These are phyloP conservation scores for Aureobasidium pullulans DNA, from an alignment of 2,329 filamentous ascomycete species.

Conservation along the genomic window DNA sequence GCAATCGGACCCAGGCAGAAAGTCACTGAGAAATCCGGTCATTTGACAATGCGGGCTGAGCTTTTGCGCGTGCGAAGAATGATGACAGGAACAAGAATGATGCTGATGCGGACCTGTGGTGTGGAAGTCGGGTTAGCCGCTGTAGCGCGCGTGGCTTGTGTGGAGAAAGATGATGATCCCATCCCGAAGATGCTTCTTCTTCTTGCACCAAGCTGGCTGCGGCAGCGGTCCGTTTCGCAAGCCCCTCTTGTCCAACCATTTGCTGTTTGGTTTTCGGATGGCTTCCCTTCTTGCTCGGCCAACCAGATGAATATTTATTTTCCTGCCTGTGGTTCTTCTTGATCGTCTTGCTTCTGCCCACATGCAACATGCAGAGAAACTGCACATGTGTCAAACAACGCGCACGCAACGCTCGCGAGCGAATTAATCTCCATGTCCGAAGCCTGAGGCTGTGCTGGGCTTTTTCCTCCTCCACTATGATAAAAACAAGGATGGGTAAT, in stretches of 20 bases:
- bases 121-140: neutral
- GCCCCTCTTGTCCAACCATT: neutral
- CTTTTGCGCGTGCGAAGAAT: neutral
- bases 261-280: neutral
- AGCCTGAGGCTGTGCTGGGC: no score
- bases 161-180: neutral
- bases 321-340: no score
- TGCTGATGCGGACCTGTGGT: neutral
- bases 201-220: neutral
- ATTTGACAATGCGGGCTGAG: neutral
- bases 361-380: no score
- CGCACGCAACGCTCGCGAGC: no score
- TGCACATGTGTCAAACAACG: no score
- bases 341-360: no score
- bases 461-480: no score
- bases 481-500: neutral
- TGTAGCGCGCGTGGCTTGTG: neutral
- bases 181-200: no score
- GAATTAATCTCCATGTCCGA: no score
- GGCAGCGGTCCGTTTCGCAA: constrained; percentile 2
- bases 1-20: neutral
- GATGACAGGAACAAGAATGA: neutral
- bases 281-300: no score
- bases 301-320: no score
- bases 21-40: neutral